Evolutionary conservation across 495 filamentous ascomycete genomes (phyloP), one percentile per base, ranked within the genome.

Genomic region (Usnea hakonensis): DNA sequence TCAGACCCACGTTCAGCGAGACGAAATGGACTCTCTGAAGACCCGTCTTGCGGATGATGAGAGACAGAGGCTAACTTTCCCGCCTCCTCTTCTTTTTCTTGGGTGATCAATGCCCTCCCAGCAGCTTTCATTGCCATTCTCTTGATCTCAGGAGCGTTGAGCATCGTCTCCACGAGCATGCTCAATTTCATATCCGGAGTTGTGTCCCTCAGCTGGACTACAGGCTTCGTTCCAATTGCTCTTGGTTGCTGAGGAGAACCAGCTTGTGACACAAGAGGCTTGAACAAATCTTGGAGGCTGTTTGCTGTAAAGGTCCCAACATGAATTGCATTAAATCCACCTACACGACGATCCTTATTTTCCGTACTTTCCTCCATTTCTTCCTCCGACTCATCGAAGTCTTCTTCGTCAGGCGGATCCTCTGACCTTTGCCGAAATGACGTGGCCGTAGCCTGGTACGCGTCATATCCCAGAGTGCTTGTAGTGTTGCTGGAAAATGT

Each of bases 381-480:
- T 10, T 76, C 75, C 5, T 73, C 64, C 16, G 75, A 67, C 19
- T 77, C 77, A 14, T 71, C 67, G 7, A 75, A 76, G 2, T 80
- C 77, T 5, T 79, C 79, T 10, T 68, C 73, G 57, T 76, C 74
- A 10, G 68, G 68, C 17, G 66, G 23, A 35, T 66, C 57, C 63
- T 70, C 72, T n/a, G 71, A 71, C 6, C 61, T 64, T 54, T 75
- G 36, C 21, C 65, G 64, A 30, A 68, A 61, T 3, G 60, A 64
- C 23, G 64, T 40, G 19, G 66, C 58, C 10, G 61, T 57, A 11
- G 61, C 56, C 13, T 64, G 70, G 48, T 83, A 76, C n/a, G 80
- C 81, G 56, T 85, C 83, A 59, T 91, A 93, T 10, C 86, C 86
- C n/a, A 93, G 74, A 40, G 83, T 82, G 35, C 86, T 73, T 9